Conservation (phyloP, 2,329 filamentous ascomycete species). For the Cyphellophora attinorum region DNA sequence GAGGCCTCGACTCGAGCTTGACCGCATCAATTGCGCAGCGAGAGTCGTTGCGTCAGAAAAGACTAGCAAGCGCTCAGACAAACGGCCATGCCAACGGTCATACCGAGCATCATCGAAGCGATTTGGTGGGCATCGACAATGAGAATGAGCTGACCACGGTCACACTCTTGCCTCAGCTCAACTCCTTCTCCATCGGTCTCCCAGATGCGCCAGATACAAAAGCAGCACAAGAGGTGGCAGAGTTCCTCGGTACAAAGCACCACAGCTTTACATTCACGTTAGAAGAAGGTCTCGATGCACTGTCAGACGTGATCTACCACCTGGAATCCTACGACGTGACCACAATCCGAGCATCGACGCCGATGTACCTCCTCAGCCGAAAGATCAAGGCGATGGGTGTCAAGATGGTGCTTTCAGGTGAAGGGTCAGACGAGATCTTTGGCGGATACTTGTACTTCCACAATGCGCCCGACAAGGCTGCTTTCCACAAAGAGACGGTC, state of each 20-base stretch:
- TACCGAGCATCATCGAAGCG: conserved; percentile 49
- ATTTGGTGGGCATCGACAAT: conserved; percentile 89
- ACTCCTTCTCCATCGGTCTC: conserved; percentile 97
- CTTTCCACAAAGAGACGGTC: conserved; percentile 94
- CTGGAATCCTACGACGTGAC: conserved; percentile 97
- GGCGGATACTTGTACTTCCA: conserved; percentile 99
- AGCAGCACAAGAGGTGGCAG: conserved; percentile 84
- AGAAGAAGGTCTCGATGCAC: conserved; percentile 90
- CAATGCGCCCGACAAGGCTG: conserved; percentile 77
- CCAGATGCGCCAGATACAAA: conserved; percentile 86
- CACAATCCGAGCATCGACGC: conserved; percentile 93
- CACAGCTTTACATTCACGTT: conserved; percentile 98
- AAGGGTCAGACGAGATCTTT: conserved; percentile 97
- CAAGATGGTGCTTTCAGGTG: conserved; percentile 97
- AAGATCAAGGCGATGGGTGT: conserved; percentile 99
- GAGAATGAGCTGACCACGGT: conserved; percentile 81
- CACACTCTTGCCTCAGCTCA: conserved; percentile 85
- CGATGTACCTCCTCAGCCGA: conserved; percentile 93
- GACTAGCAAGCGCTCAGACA: conserved; percentile 35
- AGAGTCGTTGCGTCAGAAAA: conserved; percentile 71
- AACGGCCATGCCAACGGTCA: conserved; percentile 35
- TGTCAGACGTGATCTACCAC: conserved; percentile 96
- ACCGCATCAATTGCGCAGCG: conserved; percentile 92
- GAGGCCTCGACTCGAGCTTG: conserved; percentile 89
- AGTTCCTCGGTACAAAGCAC: conserved; percentile 95